These are phyloP conservation scores for Dichotomocladium elegans DNA, from an alignment of 371 early-diverging fungal genomes.

Conservation along the genomic window DNA sequence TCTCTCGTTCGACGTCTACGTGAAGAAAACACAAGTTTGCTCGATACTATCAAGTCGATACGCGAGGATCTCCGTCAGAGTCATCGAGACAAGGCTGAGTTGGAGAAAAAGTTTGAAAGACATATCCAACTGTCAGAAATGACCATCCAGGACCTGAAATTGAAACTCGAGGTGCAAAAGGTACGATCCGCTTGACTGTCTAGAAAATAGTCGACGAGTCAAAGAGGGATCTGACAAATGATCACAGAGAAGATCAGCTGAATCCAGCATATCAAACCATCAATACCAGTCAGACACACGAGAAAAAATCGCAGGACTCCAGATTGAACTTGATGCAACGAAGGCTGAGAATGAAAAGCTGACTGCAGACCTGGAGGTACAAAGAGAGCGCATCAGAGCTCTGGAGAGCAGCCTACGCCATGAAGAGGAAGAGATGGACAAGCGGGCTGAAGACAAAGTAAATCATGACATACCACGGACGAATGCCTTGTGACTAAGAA, in stretches of 20 bases:
- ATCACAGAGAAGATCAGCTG: not conserved
- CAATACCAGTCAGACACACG: too few species aligned
- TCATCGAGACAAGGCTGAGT: not conserved
- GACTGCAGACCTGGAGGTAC: too few species aligned
- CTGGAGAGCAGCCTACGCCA: too few species aligned
- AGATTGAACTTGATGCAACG: too few species aligned
- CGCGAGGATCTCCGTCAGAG: not conserved
- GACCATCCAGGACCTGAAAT: not conserved
- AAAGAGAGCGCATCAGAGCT: too few species aligned
- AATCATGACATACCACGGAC: not conserved
- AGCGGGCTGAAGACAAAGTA: not conserved
- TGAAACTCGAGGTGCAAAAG: not conserved
- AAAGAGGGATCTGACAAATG: too few species aligned
- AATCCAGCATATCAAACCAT: too few species aligned
- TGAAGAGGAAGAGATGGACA: not conserved
- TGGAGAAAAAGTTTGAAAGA: not conserved
- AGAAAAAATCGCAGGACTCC: too few species aligned
- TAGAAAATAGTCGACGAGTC: not conserved
- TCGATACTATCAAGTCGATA: not conserved
- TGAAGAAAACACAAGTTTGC: conserved; percentile 8
- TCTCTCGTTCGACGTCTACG: conserved; percentile 9
- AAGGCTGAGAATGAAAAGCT: too few species aligned
- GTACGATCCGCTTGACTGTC: not conserved
- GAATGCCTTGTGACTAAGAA: too few species aligned
- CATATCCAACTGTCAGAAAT: not conserved